phyloP scores from a whole-genome alignment of 768 basidiomycete species.

The Phallus indusiatus region DNA sequence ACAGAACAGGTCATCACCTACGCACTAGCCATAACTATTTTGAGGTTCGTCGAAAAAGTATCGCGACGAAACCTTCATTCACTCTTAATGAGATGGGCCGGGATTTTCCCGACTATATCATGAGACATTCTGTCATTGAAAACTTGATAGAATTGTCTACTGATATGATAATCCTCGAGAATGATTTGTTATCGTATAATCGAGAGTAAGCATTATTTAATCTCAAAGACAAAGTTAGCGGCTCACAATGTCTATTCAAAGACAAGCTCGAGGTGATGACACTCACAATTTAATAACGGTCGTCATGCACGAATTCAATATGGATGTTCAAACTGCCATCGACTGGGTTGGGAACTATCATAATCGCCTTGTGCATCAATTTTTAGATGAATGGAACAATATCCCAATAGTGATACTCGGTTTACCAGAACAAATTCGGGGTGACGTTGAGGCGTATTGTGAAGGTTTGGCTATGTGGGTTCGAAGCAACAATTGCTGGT shows the following conservation, averaged over 20 bases:
- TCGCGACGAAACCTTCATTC: constrained; percentile 17
- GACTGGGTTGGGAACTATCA: constrained; percentile 28
- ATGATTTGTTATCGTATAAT: constrained; percentile 50
- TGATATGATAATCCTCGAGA: constrained; percentile 16
- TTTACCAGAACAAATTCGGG: too few species aligned
- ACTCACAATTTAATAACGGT: constrained; percentile 38
- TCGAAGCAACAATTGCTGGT: too few species aligned
- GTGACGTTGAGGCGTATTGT: too few species aligned
- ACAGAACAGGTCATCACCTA: constrained; percentile 13
- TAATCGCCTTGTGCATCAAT: too few species aligned
- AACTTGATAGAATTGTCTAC: constrained; percentile 8
- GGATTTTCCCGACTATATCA: constrained; percentile 15
- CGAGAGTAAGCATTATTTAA: constrained; percentile 16
- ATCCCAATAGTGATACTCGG: too few species aligned
- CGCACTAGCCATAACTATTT: constrained; percentile 18
- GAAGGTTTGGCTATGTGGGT: too few species aligned
- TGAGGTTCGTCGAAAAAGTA: constrained; percentile 17
- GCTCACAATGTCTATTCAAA: too few species aligned
- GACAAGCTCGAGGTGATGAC: constrained; percentile 21
- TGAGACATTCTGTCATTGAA: constrained; percentile 13
- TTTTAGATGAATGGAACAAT: too few species aligned
- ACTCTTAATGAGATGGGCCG: constrained; percentile 9
- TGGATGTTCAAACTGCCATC: constrained; percentile 31
- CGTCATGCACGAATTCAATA: too few species aligned
- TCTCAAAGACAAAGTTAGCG: too few species aligned